These are phyloP conservation scores for Colletotrichum lindemuthianum DNA, from an alignment of 2,329 filamentous ascomycete genomes.

Conservation along the genomic window DNA sequence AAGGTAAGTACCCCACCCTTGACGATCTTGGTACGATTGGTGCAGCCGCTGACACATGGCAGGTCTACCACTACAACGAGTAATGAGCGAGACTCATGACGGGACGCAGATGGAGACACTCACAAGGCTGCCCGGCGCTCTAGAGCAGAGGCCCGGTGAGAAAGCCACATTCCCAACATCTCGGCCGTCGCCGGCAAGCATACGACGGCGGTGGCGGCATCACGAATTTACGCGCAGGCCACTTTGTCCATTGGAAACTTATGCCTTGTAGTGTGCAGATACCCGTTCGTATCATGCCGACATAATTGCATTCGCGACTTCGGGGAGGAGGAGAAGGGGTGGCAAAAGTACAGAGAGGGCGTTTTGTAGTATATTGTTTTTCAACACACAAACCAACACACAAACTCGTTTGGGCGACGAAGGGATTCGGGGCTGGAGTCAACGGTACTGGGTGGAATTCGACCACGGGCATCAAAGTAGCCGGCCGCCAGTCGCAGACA, in stretches of 20 bases:
- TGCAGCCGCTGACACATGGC: slow-evolving; percentile 27
- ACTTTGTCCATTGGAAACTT: slow-evolving; percentile 21
- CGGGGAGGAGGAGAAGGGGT: background rate
- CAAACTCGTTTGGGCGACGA: slow-evolving; percentile 12
- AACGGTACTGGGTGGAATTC: background rate
- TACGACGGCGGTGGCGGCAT: slow-evolving; percentile 8
- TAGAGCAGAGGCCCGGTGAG: background rate
- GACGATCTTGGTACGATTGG: background rate
- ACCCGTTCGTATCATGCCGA: slow-evolving; percentile 30
- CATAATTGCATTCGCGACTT: slow-evolving; percentile 26
- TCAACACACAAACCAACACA: slow-evolving; percentile 12
- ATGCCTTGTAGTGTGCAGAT: slow-evolving; percentile 29
- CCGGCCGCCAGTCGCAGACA: too few species aligned
- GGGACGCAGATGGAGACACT: slow-evolving; percentile 3
- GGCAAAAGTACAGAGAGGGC: slow-evolving; percentile 12
- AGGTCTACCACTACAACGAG: slow-evolving; percentile 94
- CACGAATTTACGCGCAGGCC: slow-evolving; percentile 29
- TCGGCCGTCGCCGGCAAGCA: slow-evolving; percentile 9
- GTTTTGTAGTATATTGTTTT: slow-evolving; percentile 28
- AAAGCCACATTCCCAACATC: background rate
- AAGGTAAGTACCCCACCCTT: slow-evolving; percentile 69
- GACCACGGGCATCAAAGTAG: too few species aligned
- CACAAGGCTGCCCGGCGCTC: slow-evolving; percentile 3
- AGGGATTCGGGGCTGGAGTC: slow-evolving; percentile 17
- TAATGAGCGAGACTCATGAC: slow-evolving; percentile 51